Conservation (phyloP, 2,329 filamentous ascomycete species). For the Sarocladiaceae sp. region DNA sequence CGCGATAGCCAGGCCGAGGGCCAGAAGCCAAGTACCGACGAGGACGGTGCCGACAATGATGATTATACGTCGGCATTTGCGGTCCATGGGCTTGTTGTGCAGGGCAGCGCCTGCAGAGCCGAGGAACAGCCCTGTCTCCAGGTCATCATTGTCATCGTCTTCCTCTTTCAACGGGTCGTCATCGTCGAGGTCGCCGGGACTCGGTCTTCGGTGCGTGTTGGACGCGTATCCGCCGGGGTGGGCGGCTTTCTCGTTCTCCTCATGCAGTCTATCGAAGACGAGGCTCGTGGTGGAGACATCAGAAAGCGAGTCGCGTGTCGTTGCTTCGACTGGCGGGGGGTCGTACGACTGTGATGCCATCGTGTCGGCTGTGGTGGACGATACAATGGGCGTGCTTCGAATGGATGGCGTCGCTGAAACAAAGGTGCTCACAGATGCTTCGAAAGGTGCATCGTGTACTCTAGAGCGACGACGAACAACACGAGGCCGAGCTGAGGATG, state of each 20-base stretch:
- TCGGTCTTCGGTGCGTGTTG: constrained; percentile 14
- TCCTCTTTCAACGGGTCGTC: constrained; percentile 33
- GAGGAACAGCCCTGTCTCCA: constrained; percentile 50
- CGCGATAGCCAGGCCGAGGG: constrained; percentile 60
- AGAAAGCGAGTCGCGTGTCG: constrained; percentile 57
- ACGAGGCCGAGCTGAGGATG: too few relatives aligned
- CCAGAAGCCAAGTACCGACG: constrained; percentile 61
- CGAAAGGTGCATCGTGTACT: not conserved
- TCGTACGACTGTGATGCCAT: constrained; percentile 16
- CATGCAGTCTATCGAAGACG: constrained; percentile 69
- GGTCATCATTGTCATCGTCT: constrained; percentile 20
- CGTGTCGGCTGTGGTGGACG: constrained; percentile 13
- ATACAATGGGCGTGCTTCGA: too few relatives aligned
- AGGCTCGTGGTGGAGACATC: constrained; percentile 79
- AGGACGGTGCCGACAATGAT: constrained; percentile 57
- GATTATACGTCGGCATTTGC: constrained; percentile 54
- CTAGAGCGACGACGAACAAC: not conserved
- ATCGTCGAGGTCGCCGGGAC: constrained; percentile 34
- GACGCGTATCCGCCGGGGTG: constrained; percentile 14
- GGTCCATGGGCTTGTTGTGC: constrained; percentile 55
- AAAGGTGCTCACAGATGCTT: not conserved
- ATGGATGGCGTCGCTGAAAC: too few relatives aligned
- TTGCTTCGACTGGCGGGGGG: constrained; percentile 13
- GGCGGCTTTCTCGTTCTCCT: constrained; percentile 35
- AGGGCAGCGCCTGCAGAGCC: constrained; percentile 26